Evolutionary conservation across 2,329 filamentous ascomycete species (phyloP).

Genomic region (Penicillium nordicum): DNA sequence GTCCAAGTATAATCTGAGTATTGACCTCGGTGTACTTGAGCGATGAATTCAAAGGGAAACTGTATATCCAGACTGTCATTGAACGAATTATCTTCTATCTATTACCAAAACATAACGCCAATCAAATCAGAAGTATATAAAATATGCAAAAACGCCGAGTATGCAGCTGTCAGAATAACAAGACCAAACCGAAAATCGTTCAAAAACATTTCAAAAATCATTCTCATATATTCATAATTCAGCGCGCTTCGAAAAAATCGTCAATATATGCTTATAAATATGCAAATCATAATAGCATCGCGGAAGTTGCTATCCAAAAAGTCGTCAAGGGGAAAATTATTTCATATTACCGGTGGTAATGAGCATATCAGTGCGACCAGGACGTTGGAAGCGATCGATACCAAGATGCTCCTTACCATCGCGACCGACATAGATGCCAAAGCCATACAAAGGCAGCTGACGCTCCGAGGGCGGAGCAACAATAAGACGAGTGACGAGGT

Average conservation of each 20-base stretch:
- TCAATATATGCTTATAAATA: not conserved
- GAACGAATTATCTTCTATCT: not conserved
- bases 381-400: conserved; percentile 54
- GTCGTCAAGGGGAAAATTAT: conserved; percentile 5
- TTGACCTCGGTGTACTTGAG: not conserved
- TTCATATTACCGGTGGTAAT: conserved; percentile 37
- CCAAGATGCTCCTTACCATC: conserved; percentile 60
- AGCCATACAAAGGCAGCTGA: conserved; percentile 49
- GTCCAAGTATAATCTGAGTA: not conserved
- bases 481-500: conserved; percentile 68
- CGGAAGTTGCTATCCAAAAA: conserved; percentile 4
- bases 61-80: not conserved
- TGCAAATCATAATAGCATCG: conserved; percentile 5
- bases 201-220: not conserved
- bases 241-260: not conserved
- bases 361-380: conserved; percentile 43
- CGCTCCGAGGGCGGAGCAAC: conserved; percentile 44
- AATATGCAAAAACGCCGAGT: conserved; percentile 7
- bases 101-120: not conserved
- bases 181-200: not conserved
- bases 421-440: conserved; percentile 56
- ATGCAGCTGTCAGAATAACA: conserved; percentile 5
- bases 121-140: not conserved
- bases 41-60: not conserved
- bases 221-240: not conserved